phyloP scores from a whole-genome alignment of 208 protist species.

The Trypanosoma cruzi region DNA sequence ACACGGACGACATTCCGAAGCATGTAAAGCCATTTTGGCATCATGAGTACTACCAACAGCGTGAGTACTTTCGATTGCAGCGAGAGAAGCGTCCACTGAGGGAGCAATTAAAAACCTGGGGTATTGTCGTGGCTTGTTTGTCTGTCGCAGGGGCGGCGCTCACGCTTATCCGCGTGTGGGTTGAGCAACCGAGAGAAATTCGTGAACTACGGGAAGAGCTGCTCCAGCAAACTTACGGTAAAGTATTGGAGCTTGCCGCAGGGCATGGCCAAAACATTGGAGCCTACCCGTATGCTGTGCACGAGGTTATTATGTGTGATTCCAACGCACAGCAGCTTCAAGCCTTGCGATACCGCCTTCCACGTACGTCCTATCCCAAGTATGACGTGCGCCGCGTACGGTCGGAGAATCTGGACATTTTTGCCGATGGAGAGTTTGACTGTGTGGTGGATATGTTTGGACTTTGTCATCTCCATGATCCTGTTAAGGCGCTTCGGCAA shows the following conservation, averaged over 20 bases:
- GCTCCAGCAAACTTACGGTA: slow-evolving; percentile 86
- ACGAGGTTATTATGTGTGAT: slow-evolving; percentile 87
- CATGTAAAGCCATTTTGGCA: slow-evolving; percentile 91
- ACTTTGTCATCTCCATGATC: slow-evolving; percentile 90
- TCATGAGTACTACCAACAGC: slow-evolving; percentile 89
- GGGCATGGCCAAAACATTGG: slow-evolving; percentile 92
- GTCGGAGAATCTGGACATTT: slow-evolving; percentile 73
- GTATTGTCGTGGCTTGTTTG: slow-evolving; percentile 32
- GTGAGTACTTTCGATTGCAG: slow-evolving; percentile 86
- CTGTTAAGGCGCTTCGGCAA: slow-evolving; percentile 86
- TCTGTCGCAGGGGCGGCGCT: slow-evolving; percentile 45
- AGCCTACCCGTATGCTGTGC: slow-evolving; percentile 88
- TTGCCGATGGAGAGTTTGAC: slow-evolving; percentile 88
- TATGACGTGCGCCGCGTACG: slow-evolving; percentile 86
- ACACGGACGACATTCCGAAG: slow-evolving; percentile 86
- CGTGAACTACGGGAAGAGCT: slow-evolving; percentile 81
- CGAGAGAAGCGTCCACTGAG: slow-evolving; percentile 77
- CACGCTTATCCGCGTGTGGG: slow-evolving; percentile 81
- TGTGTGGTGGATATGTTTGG: slow-evolving; percentile 93
- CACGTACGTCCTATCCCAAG: slow-evolving; percentile 82
- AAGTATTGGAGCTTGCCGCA: slow-evolving; percentile 85
- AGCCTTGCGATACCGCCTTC: slow-evolving; percentile 79
- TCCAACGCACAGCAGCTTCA: slow-evolving; percentile 87
- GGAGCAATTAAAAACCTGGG: slow-evolving; percentile 55
- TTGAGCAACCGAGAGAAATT: slow-evolving; percentile 85